Conservation (phyloP, 225 moss, liverwort and hornwort genomes). For the Takakia lepidozioides region DNA sequence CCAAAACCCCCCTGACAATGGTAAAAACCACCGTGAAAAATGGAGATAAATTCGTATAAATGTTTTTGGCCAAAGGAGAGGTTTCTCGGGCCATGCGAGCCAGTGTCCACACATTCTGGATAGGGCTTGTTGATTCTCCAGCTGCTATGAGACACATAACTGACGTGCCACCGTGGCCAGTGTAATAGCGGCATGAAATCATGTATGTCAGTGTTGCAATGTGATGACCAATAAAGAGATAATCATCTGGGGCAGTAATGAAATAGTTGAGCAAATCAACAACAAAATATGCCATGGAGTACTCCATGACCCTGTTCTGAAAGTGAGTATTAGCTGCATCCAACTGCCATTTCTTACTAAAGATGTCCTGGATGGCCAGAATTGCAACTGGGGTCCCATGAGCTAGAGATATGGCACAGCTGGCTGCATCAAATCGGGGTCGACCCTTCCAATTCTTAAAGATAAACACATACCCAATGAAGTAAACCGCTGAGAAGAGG, state of each 20-base stretch:
- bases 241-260: constrained; percentile 78
- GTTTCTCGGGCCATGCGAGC: constrained; percentile 65
- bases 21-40: constrained; percentile 93
- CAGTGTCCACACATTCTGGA: constrained; percentile 94
- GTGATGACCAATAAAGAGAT: constrained; percentile 92
- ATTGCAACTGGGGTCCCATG: constrained; percentile 71
- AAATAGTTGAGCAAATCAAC: constrained; percentile 80
- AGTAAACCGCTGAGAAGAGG: constrained; percentile 61
- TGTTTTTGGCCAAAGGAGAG: constrained; percentile 56
- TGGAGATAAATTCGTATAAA: constrained; percentile 73
- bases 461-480: constrained; percentile 45
- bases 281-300: constrained; percentile 96
- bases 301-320: constrained; percentile 91
- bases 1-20: constrained; percentile 68
- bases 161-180: constrained; percentile 54
- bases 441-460: constrained; percentile 75
- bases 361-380: constrained; percentile 48
- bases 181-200: constrained; percentile 79
- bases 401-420: constrained; percentile 79
- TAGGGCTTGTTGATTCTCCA: constrained; percentile 81
- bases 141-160: constrained; percentile 95
- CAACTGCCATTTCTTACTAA: constrained; percentile 39
- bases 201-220: constrained; percentile 92
- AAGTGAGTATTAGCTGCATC: constrained; percentile 66
- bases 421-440: constrained; percentile 80